A percentile compares a stretch with the other conserved stretches of the same genome.
Conservation (phyloP, 805 yeast genomes). For the Saccharomycopsis sp. region DNA sequence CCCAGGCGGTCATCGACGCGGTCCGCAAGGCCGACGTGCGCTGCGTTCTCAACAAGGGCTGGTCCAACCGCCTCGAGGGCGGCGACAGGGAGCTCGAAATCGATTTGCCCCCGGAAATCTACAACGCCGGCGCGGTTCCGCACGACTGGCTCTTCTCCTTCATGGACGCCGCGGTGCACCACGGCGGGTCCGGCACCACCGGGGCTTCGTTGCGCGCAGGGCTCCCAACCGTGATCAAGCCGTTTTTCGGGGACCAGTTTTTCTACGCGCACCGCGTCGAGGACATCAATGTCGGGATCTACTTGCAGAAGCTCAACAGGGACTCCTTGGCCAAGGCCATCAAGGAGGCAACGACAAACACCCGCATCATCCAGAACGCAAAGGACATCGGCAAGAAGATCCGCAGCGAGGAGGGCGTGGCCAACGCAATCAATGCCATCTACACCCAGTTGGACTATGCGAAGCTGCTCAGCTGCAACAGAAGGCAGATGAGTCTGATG, state of each 20-base stretch:
- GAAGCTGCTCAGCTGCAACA: constrained; percentile 32
- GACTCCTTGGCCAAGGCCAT: constrained; percentile 61
- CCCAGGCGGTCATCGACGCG: constrained; percentile 71
- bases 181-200: constrained; percentile 96
- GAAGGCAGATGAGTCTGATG: not conserved
- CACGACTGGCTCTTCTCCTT: constrained; percentile 93
- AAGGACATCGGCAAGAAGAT: constrained; percentile 54
- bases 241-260: constrained; percentile 94
- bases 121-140: constrained; percentile 66
- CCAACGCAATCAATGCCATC: constrained; percentile 66
- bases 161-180: constrained; percentile 92
- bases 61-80: constrained; percentile 69
- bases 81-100: constrained; percentile 35
- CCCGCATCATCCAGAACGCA: constrained; percentile 64
- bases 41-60: constrained; percentile 87
- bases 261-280: constrained; percentile 85
- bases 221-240: constrained; percentile 82
- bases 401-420: constrained; percentile 72
- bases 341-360: constrained; percentile 57
- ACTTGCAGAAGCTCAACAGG: constrained; percentile 59
- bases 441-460: constrained; percentile 79
- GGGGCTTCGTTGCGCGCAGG: constrained; percentile 88
- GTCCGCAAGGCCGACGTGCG: constrained; percentile 74
- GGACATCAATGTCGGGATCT: constrained; percentile 80
- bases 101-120: constrained; percentile 59